Base-by-base conservation (phyloP, 805 yeast genomes). In the Teunomyces lycoperdinae region DNA sequence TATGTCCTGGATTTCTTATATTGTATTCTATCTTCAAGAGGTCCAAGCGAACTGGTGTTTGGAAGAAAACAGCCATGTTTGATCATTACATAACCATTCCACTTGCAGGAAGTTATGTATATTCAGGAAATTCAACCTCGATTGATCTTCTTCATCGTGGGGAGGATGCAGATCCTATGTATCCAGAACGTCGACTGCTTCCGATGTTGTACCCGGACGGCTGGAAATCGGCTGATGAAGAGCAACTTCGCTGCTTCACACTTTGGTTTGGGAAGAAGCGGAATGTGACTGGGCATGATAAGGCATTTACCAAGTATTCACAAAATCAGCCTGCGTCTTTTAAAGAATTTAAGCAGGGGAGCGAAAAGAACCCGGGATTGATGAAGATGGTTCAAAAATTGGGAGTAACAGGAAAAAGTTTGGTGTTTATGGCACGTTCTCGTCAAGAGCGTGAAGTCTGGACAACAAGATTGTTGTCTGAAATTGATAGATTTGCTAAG, bases 171-270 rank as follows among this genome's bases (percentile, higher is more conserved):
- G 81, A 82, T 48, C 68, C 69, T 2, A 61, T 66, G 16, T 66
- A 76, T 48, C 85, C 87, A 0, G 87, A 85, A 0, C 74, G 72
- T 4, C 74, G 77, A 42, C 67, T 83, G 0, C 60, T 86, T 28
- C 96, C 97, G 0, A 70, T 95, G 31, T 70, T 85, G 0, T 90
- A 87, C 59, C 67, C 77, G 1, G 96, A 90, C 64, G 97, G 97
- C 0, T 86, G 95, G 89, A 78, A 75, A 53, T 85, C 95, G 2
- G 72, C 81, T 7, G 98, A 92, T 57, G 87, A 84, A 42, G 94
- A 88, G 54, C 56, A 74, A n/a, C 67, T 80, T 26, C 71, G 96
- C 43, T 82, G 94, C 52, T 90, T 92, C 58, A 87, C 94, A 0
- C 56, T 92, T 2, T 90, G 97, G 96, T 80, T 84, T 64, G 92